Conservation (phyloP, 2,329 filamentous ascomycete genomes). For the Penicillium italicum region DNA sequence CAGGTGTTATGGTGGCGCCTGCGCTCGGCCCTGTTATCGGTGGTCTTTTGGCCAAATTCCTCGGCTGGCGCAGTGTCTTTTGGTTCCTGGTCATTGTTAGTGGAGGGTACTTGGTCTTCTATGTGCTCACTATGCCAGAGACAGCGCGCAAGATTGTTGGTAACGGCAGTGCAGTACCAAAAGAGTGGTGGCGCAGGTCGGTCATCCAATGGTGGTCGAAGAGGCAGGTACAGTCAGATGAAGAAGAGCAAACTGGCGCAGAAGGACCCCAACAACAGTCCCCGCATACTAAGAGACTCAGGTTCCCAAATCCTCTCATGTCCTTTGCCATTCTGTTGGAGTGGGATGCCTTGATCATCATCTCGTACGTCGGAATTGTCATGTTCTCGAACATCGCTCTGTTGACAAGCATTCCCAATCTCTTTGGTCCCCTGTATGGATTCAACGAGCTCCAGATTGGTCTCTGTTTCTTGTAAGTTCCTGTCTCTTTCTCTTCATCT, state of each 20-base stretch:
- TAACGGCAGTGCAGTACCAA: conserved; percentile 27
- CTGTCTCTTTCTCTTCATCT: not conserved
- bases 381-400: conserved; percentile 39
- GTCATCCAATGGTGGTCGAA: conserved; percentile 15
- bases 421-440: conserved; percentile 37
- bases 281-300: conserved; percentile 32
- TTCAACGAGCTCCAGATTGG: conserved; percentile 29
- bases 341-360: conserved; percentile 36
- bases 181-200: conserved; percentile 24
- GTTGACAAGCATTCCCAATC: conserved; percentile 39
- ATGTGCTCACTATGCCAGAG: conserved; percentile 29
- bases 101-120: conserved; percentile 17
- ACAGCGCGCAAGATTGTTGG: conserved; percentile 34
- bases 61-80: conserved; percentile 32
- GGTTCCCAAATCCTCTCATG: conserved; percentile 46
- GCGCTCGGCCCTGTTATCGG: conserved; percentile 32
- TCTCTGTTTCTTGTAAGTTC: conserved; percentile 26
- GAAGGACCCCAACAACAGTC: not conserved
- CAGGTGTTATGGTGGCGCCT: conserved; percentile 24
- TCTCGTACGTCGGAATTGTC: conserved; percentile 36
- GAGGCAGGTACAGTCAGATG: not conserved
- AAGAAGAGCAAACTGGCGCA: not conserved
- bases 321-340: conserved; percentile 40
- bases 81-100: conserved; percentile 32
- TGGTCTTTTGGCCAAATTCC: conserved; percentile 23